Evolutionary conservation across 2,329 filamentous ascomycete genomes (phyloP).

Genomic region (Penicillium sp.): DNA sequence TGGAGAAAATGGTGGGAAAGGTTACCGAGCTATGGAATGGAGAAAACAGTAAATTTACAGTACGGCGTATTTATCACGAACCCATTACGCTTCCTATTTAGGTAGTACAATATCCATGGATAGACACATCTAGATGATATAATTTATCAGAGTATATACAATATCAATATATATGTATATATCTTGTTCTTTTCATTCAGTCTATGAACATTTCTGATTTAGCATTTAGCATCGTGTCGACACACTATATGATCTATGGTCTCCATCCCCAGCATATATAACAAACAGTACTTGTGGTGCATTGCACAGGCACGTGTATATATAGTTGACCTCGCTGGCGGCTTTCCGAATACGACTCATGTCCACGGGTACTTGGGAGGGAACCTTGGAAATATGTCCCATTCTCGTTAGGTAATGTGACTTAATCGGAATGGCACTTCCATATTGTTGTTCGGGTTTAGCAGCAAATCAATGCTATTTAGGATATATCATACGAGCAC

Average conservation of each 20-base stretch:
- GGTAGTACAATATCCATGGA: too few relatives aligned
- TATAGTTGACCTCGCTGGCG: too few relatives aligned
- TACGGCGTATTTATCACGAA: not conserved
- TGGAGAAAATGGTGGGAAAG: conserved; percentile 10
- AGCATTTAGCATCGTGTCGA: not conserved
- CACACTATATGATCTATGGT: not conserved
- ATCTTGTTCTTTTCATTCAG: not conserved
- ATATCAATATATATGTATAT: not conserved
- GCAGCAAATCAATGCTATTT: too few relatives aligned
- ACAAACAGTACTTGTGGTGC: too few relatives aligned
- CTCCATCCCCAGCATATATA: not conserved
- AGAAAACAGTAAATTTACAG: conserved; percentile 2
- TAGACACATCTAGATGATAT: too few relatives aligned
- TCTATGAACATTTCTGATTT: not conserved
- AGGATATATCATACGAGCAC: too few relatives aligned
- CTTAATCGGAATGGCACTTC: not conserved
- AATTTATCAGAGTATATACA: not conserved
- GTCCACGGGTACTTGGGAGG: not conserved
- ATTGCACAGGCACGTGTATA: not conserved
- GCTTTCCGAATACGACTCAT: not conserved
- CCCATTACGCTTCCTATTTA: not conserved
- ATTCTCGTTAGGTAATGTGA: not conserved
- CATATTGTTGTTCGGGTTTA: too few relatives aligned
- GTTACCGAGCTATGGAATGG: conserved; percentile 10
- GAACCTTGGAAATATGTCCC: not conserved